These are phyloP conservation scores for Pythium rishiriense DNA, from an alignment of 352 stramenopile species.

Conservation along the genomic window DNA sequence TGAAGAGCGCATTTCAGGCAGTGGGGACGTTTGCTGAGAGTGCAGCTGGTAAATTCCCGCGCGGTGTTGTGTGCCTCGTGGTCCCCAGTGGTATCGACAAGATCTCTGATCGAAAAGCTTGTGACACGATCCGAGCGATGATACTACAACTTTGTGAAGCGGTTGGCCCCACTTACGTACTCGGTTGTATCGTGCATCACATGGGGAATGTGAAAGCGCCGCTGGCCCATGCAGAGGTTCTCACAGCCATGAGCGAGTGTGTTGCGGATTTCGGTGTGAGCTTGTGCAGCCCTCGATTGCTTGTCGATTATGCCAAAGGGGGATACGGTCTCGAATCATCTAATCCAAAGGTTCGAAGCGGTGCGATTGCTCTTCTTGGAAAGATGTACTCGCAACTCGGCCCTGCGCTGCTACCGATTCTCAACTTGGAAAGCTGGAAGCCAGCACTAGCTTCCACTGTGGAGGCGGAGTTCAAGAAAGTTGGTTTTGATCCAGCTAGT, in stretches of 20 bases:
- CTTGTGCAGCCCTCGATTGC: conserved; percentile 61
- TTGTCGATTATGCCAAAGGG: conserved; percentile 83
- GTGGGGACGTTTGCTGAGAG: conserved; percentile 71
- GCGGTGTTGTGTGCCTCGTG: conserved; percentile 70
- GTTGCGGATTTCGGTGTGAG: conserved; percentile 77
- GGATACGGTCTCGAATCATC: conserved; percentile 69
- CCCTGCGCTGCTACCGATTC: conserved; percentile 72
- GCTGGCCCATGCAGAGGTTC: conserved; percentile 68
- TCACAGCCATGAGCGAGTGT: conserved; percentile 65
- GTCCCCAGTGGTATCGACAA: conserved; percentile 77
- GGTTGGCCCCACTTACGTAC: conserved; percentile 71
- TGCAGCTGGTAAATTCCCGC: conserved; percentile 60
- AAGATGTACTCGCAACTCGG: conserved; percentile 86
- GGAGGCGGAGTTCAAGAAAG: conserved; percentile 81
- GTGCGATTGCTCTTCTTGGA: conserved; percentile 65
- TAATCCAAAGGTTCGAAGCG: conserved; percentile 75
- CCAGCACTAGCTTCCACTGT: conserved; percentile 73
- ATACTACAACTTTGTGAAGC: conserved; percentile 76
- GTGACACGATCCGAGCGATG: conserved; percentile 69
- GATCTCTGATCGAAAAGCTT: conserved; percentile 79
- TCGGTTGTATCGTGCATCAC: conserved; percentile 72
- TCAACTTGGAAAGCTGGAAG: conserved; percentile 86
- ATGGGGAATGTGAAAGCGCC: conserved; percentile 82
- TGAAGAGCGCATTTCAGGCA: conserved; percentile 84
- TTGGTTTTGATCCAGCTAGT: conserved; percentile 66